A percentile compares a stretch with the other conserved stretches of the same genome.
Conservation (phyloP, 1,284 basidiomycete genomes). For the Cutaneotrichosporon mucoides region DNA sequence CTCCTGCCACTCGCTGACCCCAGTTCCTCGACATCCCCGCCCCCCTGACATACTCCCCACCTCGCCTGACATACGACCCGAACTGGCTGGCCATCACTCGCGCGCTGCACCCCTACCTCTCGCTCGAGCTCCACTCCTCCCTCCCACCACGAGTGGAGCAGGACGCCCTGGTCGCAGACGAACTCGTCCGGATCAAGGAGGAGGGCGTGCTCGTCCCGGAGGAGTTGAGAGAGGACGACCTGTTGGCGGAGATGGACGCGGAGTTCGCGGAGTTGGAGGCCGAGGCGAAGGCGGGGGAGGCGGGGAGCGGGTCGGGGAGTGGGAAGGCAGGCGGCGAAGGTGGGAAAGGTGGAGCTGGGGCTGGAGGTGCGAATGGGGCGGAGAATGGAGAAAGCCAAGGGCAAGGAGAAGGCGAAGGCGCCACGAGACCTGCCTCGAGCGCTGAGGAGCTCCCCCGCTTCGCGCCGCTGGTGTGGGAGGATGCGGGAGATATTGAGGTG, state of each 20-base stretch:
- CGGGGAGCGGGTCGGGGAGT: not conserved
- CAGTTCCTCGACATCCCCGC: constrained; percentile 67
- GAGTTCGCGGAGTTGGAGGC: not conserved
- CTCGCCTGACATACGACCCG: constrained; percentile 66
- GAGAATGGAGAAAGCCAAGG: not conserved
- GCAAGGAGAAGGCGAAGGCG: not conserved
- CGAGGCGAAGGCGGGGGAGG: not conserved
- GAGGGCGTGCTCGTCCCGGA: constrained; percentile 38
- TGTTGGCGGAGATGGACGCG: not conserved
- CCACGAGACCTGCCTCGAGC: not conserved
- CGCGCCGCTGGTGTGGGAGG: constrained; percentile 24
- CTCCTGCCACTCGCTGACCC: not conserved
- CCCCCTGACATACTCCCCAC: constrained; percentile 22
- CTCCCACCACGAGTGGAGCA: constrained; percentile 64
- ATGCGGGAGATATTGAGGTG: constrained; percentile 50
- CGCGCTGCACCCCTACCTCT: constrained; percentile 76
- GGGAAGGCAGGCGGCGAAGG: too few species aligned
- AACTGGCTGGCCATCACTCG: constrained; percentile 92
- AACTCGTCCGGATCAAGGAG: constrained; percentile 61
- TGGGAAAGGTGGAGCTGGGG: too few species aligned
- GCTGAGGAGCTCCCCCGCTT: constrained; percentile 29
- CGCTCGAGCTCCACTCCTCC: constrained; percentile 50
- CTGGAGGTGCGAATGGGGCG: not conserved
- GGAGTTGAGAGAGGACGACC: constrained; percentile 5
- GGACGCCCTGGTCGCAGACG: constrained; percentile 59